These are phyloP conservation scores for Tetragonia tetragonoides DNA, from an alignment of 148 eudicot genomes.

Conservation along the genomic window DNA sequence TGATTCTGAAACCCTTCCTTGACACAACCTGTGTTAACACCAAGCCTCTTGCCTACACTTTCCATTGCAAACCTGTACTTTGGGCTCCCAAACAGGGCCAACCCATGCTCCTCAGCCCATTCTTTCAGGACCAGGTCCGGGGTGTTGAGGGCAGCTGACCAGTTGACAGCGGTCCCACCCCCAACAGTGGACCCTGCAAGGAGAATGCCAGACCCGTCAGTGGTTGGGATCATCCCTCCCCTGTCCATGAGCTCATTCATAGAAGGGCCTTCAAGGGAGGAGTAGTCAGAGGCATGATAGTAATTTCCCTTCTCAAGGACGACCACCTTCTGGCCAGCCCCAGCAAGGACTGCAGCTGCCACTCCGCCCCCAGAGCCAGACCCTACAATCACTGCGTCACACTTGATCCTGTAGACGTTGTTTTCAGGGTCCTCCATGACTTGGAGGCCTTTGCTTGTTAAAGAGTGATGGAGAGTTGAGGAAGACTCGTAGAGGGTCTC, in stretches of 20 bases:
- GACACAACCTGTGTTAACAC: slow-evolving; percentile 50
- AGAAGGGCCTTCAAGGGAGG: slow-evolving; percentile 59
- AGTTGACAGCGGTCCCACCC: slow-evolving; percentile 65
- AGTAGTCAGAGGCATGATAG: slow-evolving; percentile 47
- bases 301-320: slow-evolving; percentile 74
- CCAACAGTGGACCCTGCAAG: slow-evolving; percentile 63
- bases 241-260: slow-evolving; percentile 43
- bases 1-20: slow-evolving; percentile 65
- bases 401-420: slow-evolving; percentile 39
- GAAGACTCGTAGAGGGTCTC: slow-evolving; percentile 45
- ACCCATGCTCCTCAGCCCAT: slow-evolving; percentile 43
- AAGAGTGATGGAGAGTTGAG: slow-evolving; percentile 34
- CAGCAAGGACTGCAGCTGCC: slow-evolving; percentile 62
- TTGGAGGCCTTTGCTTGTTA: slow-evolving; percentile 43
- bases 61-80: slow-evolving; percentile 54
- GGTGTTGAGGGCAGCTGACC: slow-evolving; percentile 64
- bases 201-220: slow-evolving; percentile 46
- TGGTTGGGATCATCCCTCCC: slow-evolving; percentile 47
- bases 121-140: slow-evolving; percentile 49
- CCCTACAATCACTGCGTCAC: slow-evolving; percentile 63
- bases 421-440: slow-evolving; percentile 36
- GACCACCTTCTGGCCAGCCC: slow-evolving; percentile 56
- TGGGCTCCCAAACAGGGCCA: slow-evolving; percentile 47
- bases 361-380: slow-evolving; percentile 77
- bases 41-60: slow-evolving; percentile 41